Base-by-base conservation (phyloP, 139 green algal species). In the Zygnema circumcarinatum region DNA sequence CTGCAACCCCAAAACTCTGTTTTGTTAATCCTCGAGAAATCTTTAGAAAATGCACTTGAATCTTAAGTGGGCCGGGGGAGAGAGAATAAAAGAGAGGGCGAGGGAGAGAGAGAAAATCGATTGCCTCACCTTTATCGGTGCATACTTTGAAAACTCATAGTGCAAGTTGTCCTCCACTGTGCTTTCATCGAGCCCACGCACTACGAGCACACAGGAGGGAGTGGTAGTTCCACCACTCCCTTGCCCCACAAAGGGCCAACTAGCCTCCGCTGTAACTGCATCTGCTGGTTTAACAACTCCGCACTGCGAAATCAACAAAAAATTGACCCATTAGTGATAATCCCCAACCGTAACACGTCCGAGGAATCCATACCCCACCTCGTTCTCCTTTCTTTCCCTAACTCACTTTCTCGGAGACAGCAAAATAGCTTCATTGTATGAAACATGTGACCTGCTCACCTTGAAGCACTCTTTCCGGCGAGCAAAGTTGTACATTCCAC, bases 141-240 rank as follows among this genome's bases (percentile, higher is more conserved):
- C 82, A 22, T 84, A 41, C 67, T 88, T 84, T 1, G 82, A 62
- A 25, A 88, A 88, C 67, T 83, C 68, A 41, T 83, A 84, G 32
- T 84, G 33, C 67, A 88, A 74, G 29, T 16, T 68, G 31, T 83
- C 82, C 40, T 88, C 82, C 1, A 47, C n/a, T 16, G 47, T 36
- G 32, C 16, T 29, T 20, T 83, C 68, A 36, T 83, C 68, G 22
- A 88, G 82, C 1, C 82, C 82, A 32, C 82, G 38, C 67, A 88
- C 82, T 29, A 88, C 79, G 32, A 88, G 82, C 52, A 86, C 80
- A 25, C 54, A 32, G 35, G 39, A 79, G 25, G 41, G 52, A 81
- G 39, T 11, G 11, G 11, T 40, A 78, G 35, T 42, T 78, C 7
- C 3, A 53, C 36, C 69, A 36, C 35, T 40, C 11, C 11, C 16